Evolutionary conservation across 2,329 filamentous ascomycete species (phyloP).

Genomic region (Colletotrichum tamarilloi): DNA sequence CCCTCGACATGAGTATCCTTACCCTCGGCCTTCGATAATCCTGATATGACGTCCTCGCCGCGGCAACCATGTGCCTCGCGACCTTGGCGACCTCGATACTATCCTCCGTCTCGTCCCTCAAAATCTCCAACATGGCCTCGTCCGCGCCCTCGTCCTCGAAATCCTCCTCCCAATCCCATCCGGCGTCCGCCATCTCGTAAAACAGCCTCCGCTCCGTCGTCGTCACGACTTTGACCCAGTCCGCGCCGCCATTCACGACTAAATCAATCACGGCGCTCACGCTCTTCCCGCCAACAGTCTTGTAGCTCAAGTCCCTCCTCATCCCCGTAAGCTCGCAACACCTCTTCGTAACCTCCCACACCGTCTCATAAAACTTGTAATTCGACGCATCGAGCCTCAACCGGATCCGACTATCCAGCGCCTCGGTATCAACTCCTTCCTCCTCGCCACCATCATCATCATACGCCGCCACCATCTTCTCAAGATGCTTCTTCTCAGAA

Average conservation of each 20-base stretch:
- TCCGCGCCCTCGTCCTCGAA: conserved; percentile 47
- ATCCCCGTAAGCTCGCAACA: conserved; percentile 30
- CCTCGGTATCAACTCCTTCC: not conserved
- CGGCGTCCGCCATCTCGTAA: conserved; percentile 53
- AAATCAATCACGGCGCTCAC: conserved; percentile 29
- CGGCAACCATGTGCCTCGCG: conserved; percentile 47
- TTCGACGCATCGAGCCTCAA: conserved; percentile 34
- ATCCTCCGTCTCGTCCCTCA: conserved; percentile 26
- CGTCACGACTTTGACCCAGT: conserved; percentile 36
- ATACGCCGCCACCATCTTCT: conserved; percentile 29
- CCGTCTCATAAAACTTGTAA: conserved; percentile 35
- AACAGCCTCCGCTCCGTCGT: conserved; percentile 43
- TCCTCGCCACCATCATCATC: not conserved
- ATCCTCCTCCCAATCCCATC: conserved; percentile 53
- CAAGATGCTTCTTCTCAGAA: conserved; percentile 34
- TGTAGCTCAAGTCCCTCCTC: conserved; percentile 27
- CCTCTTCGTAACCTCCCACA: conserved; percentile 35
- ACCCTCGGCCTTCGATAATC: conserved; percentile 51
- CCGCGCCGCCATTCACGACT: conserved; percentile 31
- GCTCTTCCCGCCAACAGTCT: not conserved
- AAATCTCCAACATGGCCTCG: conserved; percentile 44
- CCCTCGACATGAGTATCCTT: conserved; percentile 47
- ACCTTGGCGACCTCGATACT: conserved; percentile 42
- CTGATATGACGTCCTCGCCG: conserved; percentile 47
- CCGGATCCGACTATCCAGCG: conserved; percentile 18